phyloP scores from a whole-genome alignment of 148 eudicot genomes.

The Rhododendron ovatum region DNA sequence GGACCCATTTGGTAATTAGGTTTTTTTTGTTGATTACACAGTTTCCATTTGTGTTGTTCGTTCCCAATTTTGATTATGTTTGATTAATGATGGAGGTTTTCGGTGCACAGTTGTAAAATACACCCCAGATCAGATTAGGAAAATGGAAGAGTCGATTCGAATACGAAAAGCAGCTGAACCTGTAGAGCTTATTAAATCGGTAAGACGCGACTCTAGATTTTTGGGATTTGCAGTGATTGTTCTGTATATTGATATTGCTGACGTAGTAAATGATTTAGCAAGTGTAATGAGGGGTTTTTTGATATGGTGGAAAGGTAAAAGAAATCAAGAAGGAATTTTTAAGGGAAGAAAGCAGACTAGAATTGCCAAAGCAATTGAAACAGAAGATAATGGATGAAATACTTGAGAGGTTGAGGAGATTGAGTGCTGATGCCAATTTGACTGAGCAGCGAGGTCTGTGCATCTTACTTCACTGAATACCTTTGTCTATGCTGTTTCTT shows the following conservation, averaged over 20 bases:
- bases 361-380: conserved; percentile 50
- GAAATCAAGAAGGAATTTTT: conserved; percentile 32
- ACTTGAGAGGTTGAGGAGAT: conserved; percentile 41
- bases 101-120: conserved; percentile 51
- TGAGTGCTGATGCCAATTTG: conserved; percentile 41
- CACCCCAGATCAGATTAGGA: conserved; percentile 63
- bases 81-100: not conserved
- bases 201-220: conserved; percentile 23
- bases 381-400: conserved; percentile 58
- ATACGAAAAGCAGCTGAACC: conserved; percentile 74
- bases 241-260: not conserved
- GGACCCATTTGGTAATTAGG: not conserved
- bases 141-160: conserved; percentile 74
- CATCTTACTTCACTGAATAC: conserved; percentile 1
- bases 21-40: not conserved
- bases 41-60: conserved; percentile 7
- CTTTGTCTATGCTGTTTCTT: not conserved
- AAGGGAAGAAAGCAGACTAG: conserved; percentile 29
- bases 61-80: not conserved
- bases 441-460: conserved; percentile 66
- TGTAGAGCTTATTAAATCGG: conserved; percentile 62
- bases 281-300: conserved; percentile 3
- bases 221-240: not conserved
- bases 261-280: not conserved
- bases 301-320: conserved; percentile 43